Conservation (phyloP, 2,329 filamentous ascomycete genomes). For the Trichoderma breve region DNA sequence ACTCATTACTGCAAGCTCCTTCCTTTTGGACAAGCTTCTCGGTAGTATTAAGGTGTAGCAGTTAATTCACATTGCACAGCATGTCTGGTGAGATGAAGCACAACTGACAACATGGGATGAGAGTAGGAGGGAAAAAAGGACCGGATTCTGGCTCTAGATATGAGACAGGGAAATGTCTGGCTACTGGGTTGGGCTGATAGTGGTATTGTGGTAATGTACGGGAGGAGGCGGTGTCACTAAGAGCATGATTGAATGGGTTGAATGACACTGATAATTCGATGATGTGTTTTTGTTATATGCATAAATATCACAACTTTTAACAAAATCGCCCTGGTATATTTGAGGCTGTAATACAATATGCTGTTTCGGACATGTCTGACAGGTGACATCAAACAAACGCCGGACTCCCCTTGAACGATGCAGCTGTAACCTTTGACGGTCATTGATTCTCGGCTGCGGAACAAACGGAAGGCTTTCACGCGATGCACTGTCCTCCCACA, state of each 20-base stretch:
- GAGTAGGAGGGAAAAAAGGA: neutral
- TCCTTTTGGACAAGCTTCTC: neutral
- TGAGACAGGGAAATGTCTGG: neutral
- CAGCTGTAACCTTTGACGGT: neutral
- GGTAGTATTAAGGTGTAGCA: neutral
- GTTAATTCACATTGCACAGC: constrained; percentile 10
- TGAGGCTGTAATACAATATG: neutral
- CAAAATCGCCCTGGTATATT: neutral
- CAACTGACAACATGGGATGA: neutral
- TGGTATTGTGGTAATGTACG: neutral
- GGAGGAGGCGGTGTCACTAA: neutral
- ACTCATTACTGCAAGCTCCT: neutral
- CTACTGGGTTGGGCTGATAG: too few relatives aligned
- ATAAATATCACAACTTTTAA: neutral
- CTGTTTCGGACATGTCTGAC: constrained; percentile 20
- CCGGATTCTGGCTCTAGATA: neutral
- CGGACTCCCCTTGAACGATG: neutral
- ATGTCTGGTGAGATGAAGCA: constrained; percentile 9
- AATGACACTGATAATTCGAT: neutral
- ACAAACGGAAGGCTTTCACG: constrained; percentile 9
- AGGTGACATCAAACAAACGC: constrained; percentile 21
- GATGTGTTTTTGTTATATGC: neutral
- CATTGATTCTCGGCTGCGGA: constrained; percentile 7
- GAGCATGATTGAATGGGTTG: too few relatives aligned
- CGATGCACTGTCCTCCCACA: neutral